A percentile compares a stretch with the other conserved stretches of the same genome.
phyloP scores from a whole-genome alignment of 2,329 filamentous ascomycete species.

The Clarireedia paspali region DNA sequence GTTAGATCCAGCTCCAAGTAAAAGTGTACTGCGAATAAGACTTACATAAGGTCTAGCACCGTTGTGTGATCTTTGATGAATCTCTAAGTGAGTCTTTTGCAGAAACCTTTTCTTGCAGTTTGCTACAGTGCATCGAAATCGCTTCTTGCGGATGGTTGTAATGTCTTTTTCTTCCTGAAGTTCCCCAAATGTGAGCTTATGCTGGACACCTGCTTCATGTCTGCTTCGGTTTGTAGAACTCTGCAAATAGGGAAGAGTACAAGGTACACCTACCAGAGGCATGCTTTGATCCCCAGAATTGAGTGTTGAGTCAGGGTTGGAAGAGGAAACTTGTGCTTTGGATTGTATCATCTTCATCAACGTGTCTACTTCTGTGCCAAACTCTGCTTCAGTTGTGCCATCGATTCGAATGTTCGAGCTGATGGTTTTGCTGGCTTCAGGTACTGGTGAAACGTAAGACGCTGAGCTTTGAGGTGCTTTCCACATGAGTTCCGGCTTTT shows the following conservation, averaged over 20 bases:
- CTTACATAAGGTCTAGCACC: constrained; percentile 85
- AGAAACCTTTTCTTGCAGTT: constrained; percentile 76
- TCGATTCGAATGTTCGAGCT: background rate
- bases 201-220: constrained; percentile 11
- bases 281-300: constrained; percentile 13
- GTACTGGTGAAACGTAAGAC: constrained; percentile 4
- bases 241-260: constrained; percentile 28
- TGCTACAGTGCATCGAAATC: constrained; percentile 65
- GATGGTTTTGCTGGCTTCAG: background rate
- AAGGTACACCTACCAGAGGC: constrained; percentile 25
- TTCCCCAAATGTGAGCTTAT: constrained; percentile 20
- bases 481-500: constrained; percentile 23
- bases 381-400: constrained; percentile 34
- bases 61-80: constrained; percentile 81
- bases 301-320: constrained; percentile 20
- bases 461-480: constrained; percentile 16
- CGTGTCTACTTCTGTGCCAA: constrained; percentile 79
- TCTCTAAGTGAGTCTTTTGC: constrained; percentile 89
- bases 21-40: constrained; percentile 13
- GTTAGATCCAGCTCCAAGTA: background rate
- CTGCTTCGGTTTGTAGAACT: constrained; percentile 2
- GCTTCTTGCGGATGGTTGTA: constrained; percentile 37
- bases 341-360: constrained; percentile 84
- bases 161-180: constrained; percentile 15
- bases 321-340: constrained; percentile 41